Evolutionary conservation across 2,329 filamentous ascomycete species (phyloP).

Genomic region (Conoideocrella luteorostrata): DNA sequence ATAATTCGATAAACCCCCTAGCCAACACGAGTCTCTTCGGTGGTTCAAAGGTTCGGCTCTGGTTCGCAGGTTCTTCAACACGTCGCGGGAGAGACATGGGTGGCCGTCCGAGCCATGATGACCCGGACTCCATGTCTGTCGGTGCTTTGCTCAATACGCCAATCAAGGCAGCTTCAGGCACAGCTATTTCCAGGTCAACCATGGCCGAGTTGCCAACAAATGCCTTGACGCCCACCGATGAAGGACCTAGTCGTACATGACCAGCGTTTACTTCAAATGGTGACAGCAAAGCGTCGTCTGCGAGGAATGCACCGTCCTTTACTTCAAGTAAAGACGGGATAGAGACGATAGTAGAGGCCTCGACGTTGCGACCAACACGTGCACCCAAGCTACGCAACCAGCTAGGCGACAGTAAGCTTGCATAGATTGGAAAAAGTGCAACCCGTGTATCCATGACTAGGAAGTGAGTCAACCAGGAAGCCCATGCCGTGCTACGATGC

Average conservation of each 20-base stretch:
- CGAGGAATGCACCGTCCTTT: slow-evolving; percentile 13
- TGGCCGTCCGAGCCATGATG: slow-evolving; percentile 15
- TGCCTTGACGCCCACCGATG: slow-evolving; percentile 7
- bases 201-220: slow-evolving; percentile 16
- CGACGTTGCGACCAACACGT: slow-evolving; percentile 12
- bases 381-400: slow-evolving; percentile 14
- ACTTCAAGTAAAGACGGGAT: slow-evolving; percentile 13
- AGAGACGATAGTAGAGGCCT: slow-evolving; percentile 13
- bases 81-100: slow-evolving; percentile 12
- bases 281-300: slow-evolving; percentile 14
- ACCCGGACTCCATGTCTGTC: slow-evolving; percentile 10
- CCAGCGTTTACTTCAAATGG: slow-evolving; percentile 11
- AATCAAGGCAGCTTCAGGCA: slow-evolving; percentile 11
- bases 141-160: slow-evolving; percentile 13
- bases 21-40: slow-evolving; percentile 9
- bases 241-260: slow-evolving; percentile 6
- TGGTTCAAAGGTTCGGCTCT: slow-evolving; percentile 12
- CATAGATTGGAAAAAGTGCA: slow-evolving; percentile 12
- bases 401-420: slow-evolving; percentile 12
- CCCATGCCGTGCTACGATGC: slow-evolving; percentile 13
- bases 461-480: slow-evolving; percentile 13
- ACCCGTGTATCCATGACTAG: slow-evolving; percentile 10
- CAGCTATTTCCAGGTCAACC: slow-evolving; percentile 7
- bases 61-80: slow-evolving; percentile 7
- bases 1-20: slow-evolving; percentile 12